A percentile compares a stretch with the other conserved stretches of the same genome.
phyloP scores from a whole-genome alignment of 2,329 filamentous ascomycete species.

The Paecilomyces formosus region DNA sequence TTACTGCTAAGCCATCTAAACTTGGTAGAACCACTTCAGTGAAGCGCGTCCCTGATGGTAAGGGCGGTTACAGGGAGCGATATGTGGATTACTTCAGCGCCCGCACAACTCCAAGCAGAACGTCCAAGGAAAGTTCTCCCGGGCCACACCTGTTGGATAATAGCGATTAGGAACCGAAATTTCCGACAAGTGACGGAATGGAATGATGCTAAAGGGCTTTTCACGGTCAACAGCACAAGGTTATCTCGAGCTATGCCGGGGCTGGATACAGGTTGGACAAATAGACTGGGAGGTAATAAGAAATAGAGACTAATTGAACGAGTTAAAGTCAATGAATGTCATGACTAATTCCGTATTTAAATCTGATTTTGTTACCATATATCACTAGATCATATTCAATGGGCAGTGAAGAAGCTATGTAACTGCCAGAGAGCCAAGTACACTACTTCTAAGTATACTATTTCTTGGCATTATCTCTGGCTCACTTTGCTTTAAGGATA shows the following conservation, averaged over 20 bases:
- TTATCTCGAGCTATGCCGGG: background rate
- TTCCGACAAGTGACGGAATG: background rate
- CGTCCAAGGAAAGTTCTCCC: conserved; percentile 1
- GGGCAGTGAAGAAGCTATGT: too few species aligned
- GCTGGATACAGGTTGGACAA: background rate
- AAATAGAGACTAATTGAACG: background rate
- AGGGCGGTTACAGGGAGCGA: background rate
- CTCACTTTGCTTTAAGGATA: too few species aligned
- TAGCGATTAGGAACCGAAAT: background rate
- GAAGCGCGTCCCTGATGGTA: background rate
- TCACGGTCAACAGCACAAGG: background rate
- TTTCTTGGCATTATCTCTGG: too few species aligned
- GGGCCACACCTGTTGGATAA: conserved; percentile 3
- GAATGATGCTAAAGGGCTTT: background rate
- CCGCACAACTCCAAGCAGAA: background rate
- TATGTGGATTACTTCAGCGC: background rate
- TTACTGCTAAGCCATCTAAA: background rate
- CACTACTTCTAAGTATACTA: too few species aligned
- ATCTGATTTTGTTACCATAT: background rate
- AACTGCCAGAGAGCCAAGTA: too few species aligned
- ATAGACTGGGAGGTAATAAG: background rate
- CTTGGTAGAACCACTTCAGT: background rate
- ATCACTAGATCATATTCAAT: too few species aligned
- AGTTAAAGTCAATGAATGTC: background rate
- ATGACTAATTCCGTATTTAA: background rate